A percentile compares a stretch with the other conserved stretches of the same genome.
phyloP scores from a whole-genome alignment of 2,329 filamentous ascomycete genomes.

The Pseudogymnoascus sp. region DNA sequence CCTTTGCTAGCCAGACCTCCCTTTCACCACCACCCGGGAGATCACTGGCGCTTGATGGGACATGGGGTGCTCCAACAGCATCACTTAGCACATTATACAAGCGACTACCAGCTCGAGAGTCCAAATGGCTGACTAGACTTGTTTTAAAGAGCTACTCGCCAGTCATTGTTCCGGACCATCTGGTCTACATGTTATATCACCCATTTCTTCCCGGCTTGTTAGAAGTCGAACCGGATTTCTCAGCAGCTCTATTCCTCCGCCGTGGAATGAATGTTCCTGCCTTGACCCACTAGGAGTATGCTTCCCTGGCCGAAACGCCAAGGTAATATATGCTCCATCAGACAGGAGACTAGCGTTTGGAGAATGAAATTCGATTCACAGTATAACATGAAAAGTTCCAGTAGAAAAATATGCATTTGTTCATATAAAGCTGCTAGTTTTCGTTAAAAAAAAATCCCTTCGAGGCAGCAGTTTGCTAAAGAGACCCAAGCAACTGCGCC shows the following conservation, averaged over 20 bases:
- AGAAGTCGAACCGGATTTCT: neutral
- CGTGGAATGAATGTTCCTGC: constrained; percentile 1
- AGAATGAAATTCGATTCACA: no score
- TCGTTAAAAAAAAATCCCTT: neutral
- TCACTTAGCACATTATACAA: constrained; percentile 51
- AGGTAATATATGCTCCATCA: neutral
- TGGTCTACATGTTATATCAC: constrained; percentile 19
- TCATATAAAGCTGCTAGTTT: neutral
- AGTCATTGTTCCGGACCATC: constrained; percentile 49
- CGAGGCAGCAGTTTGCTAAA: neutral
- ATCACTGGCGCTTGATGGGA: constrained; percentile 7
- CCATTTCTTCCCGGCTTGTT: neutral
- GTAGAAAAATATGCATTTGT: neutral
- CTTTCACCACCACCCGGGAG: constrained; percentile 46
- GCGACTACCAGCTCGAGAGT: constrained; percentile 58
- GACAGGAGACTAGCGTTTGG: neutral
- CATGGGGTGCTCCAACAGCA: constrained; percentile 25
- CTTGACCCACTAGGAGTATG: neutral
- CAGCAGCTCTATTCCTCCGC: neutral
- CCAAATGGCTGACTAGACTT: constrained; percentile 81
- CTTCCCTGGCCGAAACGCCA: neutral
- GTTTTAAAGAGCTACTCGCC: constrained; percentile 71
- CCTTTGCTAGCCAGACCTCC: constrained; percentile 60
- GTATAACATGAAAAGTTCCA: neutral
- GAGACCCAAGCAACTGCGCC: neutral